A percentile compares a stretch with the other conserved stretches of the same genome.
phyloP scores from a whole-genome alignment of 2,329 filamentous ascomycete genomes.

The Calonectria fujianensis region DNA sequence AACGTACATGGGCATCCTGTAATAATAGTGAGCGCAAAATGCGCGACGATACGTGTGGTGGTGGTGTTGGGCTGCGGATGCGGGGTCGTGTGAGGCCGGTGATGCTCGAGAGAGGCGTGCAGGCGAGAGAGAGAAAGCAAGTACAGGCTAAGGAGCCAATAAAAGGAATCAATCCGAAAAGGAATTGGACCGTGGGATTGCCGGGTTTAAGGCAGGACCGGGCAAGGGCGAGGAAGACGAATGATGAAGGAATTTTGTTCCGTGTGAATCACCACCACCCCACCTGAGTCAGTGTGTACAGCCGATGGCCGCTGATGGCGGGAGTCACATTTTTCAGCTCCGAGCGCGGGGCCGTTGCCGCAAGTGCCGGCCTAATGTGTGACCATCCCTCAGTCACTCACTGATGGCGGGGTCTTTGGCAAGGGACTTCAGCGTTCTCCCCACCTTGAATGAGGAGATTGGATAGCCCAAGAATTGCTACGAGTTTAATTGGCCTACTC shows the following conservation, averaged over 20 bases:
- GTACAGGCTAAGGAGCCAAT: conserved; percentile 9
- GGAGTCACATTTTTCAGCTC: conserved; percentile 15
- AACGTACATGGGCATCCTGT: conserved; percentile 24
- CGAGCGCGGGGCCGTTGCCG: conserved; percentile 22
- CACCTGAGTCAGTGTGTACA: conserved; percentile 20
- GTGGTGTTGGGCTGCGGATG: background rate
- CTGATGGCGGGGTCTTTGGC: conserved; percentile 17
- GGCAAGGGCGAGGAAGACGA: background rate
- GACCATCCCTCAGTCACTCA: background rate
- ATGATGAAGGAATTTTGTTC: background rate
- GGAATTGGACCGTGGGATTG: conserved; percentile 21
- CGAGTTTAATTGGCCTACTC: background rate
- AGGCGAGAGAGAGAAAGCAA: background rate
- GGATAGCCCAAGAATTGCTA: background rate
- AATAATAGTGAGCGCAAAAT: background rate
- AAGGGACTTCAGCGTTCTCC: background rate
- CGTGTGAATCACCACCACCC: conserved; percentile 25
- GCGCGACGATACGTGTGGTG: background rate
- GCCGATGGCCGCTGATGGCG: conserved; percentile 13
- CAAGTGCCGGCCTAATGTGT: background rate
- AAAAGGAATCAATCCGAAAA: conserved; percentile 2
- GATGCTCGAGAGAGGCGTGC: background rate
- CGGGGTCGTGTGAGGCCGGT: conserved; percentile 17
- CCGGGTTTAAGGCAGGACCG: background rate
- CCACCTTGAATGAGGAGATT: background rate